Conservation (phyloP, 345 rosid genomes). For the Anastatica hierochuntica region DNA sequence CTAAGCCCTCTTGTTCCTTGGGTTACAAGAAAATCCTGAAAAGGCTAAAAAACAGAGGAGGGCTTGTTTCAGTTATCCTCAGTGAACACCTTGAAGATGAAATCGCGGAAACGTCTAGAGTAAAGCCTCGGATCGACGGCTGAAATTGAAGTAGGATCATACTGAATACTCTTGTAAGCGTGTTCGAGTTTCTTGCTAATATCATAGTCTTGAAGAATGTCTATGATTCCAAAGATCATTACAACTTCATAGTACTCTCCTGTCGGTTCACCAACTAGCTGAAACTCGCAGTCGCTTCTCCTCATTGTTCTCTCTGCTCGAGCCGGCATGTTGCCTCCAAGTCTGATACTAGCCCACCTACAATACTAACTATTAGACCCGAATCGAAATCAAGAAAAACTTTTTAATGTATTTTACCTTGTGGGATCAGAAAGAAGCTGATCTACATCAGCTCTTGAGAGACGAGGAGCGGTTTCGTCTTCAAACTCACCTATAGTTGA, state of each 20-base stretch:
- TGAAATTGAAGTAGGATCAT: conserved; percentile 89
- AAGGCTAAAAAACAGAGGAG: conserved; percentile 3
- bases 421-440: conserved; percentile 26
- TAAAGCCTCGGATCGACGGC: conserved; percentile 87
- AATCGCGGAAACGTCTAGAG: conserved; percentile 79
- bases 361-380: not conserved
- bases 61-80: conserved; percentile 52
- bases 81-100: conserved; percentile 56
- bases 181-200: conserved; percentile 93
- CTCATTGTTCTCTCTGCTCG: conserved; percentile 69
- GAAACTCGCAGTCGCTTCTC: conserved; percentile 46
- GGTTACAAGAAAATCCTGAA: not conserved
- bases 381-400: not conserved
- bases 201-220: conserved; percentile 91
- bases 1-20: conserved; percentile 9
- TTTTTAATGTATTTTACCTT: conserved; percentile 6
- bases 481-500: conserved; percentile 20
- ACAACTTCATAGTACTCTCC: conserved; percentile 78
- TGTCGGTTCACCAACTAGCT: conserved; percentile 67
- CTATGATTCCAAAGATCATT: conserved; percentile 82
- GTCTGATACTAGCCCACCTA: conserved; percentile 69
- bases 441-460: conserved; percentile 30
- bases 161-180: conserved; percentile 83
- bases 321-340: conserved; percentile 83
- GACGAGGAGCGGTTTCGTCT: conserved; percentile 26